A percentile compares a stretch with the other conserved stretches of the same genome.
phyloP scores from a whole-genome alignment of 306 rosid species.

The Canavalia ensiformis region DNA sequence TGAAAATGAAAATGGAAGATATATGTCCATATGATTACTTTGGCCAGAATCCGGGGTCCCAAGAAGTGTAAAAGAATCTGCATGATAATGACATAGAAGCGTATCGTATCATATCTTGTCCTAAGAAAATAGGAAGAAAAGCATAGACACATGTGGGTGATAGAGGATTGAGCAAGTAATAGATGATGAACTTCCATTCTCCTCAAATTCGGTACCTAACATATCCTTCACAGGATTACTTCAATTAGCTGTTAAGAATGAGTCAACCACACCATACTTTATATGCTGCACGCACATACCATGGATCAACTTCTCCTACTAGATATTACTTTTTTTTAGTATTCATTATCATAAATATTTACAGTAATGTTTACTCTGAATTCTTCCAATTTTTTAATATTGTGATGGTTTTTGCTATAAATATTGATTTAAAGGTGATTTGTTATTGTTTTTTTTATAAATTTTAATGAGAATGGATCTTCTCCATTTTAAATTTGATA shows the following conservation, averaged over 20 bases:
- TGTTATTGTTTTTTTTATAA: no score
- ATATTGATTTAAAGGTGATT: no score
- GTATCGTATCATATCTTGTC: slow-evolving; percentile 31
- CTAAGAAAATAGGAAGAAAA: slow-evolving; percentile 13
- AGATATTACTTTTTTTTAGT: no score
- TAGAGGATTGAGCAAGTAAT: slow-evolving; percentile 34
- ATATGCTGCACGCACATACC: slow-evolving; percentile 40
- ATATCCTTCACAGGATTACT: slow-evolving; percentile 7
- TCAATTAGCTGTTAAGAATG: slow-evolving; percentile 10
- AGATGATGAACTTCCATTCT: slow-evolving; percentile 10
- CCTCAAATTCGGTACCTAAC: slow-evolving; percentile 55
- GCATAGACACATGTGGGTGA: slow-evolving; percentile 43
- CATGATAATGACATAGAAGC: slow-evolving; percentile 44
- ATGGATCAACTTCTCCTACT: no score
- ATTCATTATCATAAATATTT: no score
- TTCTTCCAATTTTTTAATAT: no score
- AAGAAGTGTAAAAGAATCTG: slow-evolving; percentile 40
- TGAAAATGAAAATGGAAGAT: slow-evolving; percentile 1
- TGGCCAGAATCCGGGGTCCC: background rate
- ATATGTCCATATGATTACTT: background rate
- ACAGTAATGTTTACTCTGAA: no score
- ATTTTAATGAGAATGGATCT: no score
- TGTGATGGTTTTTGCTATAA: no score
- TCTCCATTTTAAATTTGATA: no score
- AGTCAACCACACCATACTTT: slow-evolving; percentile 47